Evolutionary conservation across 805 yeast species (phyloP), one percentile per base, ranked within the genome.

Genomic region (Saturnispora dispora): DNA sequence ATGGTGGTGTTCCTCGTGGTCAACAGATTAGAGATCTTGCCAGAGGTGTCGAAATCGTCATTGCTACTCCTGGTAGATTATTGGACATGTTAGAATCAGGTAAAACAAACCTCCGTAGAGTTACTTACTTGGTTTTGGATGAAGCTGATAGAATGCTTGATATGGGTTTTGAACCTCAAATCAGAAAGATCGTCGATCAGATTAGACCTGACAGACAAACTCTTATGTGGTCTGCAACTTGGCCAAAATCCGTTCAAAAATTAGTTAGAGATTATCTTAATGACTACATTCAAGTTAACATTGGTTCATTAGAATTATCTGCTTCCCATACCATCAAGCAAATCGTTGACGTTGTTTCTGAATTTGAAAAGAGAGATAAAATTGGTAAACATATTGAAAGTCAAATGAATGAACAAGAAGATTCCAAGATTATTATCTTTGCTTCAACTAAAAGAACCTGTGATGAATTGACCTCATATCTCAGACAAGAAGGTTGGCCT

Each of bases 101-200:
- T 63, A 90, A 86, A 76, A 93, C 98, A 54, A 93, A 91, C 74
- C 78, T 93, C 65, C 83, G 87, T 70, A 87, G 98, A 76, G 96
- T 93, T 57, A 93, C 98, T 50, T 93, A 93, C 73, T 79, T 93
- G 69, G 98, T 93, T 56, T 79, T 93, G 64, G 99, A 93, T 72
- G 99, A 93, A 81, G 99, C 99, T 65, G 99, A 93, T 74, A 87
- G 99, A 79, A 93, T 93, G 99, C 82, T 93, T 74, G 99, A 93
- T 77, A 93, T 93, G 99, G 99, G 99, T 71, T 93, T 93, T 71
- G 99, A 93, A 78, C 98, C 98, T 60, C 98, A 91, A 79, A 93
- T 93, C 71, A 84, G 99, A 79, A 91, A 91, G 75, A 93, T 93
- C 71, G 91, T 93, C 60, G 73, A 70, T 57, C 98, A 91, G 78